Evolutionary conservation across 768 basidiomycete species (phyloP), one percentile per base, ranked within the genome.

Genomic region (Suillus ampliporus): DNA sequence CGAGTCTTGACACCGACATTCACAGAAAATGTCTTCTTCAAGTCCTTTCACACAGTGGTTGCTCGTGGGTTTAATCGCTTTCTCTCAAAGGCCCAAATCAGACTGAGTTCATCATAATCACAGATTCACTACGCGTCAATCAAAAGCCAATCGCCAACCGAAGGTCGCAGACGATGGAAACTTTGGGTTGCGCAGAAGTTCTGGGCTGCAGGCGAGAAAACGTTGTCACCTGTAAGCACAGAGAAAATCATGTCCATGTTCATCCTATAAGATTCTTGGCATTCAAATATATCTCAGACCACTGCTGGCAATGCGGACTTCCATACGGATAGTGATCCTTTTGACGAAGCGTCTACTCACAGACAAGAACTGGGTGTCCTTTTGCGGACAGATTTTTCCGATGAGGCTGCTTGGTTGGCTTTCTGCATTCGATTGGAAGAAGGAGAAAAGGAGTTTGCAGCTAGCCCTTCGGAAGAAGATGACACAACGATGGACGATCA

Each of bases 351-450:
- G 56, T 65, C 83, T 37, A 72, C 77, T 23, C 80, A 84, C 26
- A 80, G 76, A 8, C 79, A 79, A 1, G 84, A 85, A 61, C 68
- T 86, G 46, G 90, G 90, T 15, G 68, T 92, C 62, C 70, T 93
- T 51, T 70, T 93, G n/a, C 86, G 92, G 43, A 89, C 91, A 11
- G 90, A 93, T 68, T 92, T 83, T 71, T 80, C 86, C 10, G 75
- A 90, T 70, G 89, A 92, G 38, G 76, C 78, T 8, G 85, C 90
- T 1, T 93, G 91, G 91, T 69, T 76, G 14, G 64, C 72, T 0
- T 91, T 92, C 72, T 75, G 72, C 61, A 65, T 70, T 5, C 79
- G 79, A 61, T 76, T 94, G 13, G 78, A 79, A 53, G 80, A 78
- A 8, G 82, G 82, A 13, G 90, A 92, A 68, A 81, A 79, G 61